Evolutionary conservation across 116 monocot species (phyloP).

Genomic region (Thalassia testudinum): DNA sequence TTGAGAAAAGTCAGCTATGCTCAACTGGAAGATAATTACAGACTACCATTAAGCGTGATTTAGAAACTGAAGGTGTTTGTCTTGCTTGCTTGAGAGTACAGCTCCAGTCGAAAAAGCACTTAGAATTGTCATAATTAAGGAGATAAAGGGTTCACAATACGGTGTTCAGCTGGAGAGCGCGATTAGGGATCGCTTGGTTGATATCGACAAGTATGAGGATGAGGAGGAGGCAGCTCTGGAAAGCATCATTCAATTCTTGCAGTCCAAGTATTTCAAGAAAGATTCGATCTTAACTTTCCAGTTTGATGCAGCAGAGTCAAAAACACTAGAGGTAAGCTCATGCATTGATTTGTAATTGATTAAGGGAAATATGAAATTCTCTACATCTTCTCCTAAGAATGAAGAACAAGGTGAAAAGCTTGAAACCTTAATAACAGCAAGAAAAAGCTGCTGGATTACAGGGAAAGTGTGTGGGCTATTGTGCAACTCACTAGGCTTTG

Average conservation of each 20-base stretch:
- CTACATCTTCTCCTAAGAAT: background rate
- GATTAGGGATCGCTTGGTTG: conserved; percentile 53
- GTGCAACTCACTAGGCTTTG: too few species aligned
- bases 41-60: too few species aligned
- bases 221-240: conserved; percentile 75
- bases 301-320: background rate
- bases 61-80: too few species aligned
- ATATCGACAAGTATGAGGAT: conserved; percentile 65
- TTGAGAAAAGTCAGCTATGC: too few species aligned
- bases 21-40: too few species aligned
- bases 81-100: conserved; percentile 12
- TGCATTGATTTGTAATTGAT: background rate
- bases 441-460: too few species aligned
- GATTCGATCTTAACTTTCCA: conserved; percentile 50
- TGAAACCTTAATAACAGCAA: too few species aligned
- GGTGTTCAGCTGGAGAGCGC: conserved; percentile 66
- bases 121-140: conserved; percentile 73
- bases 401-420: background rate
- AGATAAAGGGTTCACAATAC: conserved; percentile 88
- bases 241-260: conserved; percentile 61
- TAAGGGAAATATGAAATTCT: background rate
- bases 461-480: too few species aligned
- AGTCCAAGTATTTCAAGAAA: conserved; percentile 64
- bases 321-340: conserved; percentile 31
- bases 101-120: conserved; percentile 58